Base-by-base conservation (phyloP, 805 yeast genomes). In the Lachancea kluyveri region DNA sequence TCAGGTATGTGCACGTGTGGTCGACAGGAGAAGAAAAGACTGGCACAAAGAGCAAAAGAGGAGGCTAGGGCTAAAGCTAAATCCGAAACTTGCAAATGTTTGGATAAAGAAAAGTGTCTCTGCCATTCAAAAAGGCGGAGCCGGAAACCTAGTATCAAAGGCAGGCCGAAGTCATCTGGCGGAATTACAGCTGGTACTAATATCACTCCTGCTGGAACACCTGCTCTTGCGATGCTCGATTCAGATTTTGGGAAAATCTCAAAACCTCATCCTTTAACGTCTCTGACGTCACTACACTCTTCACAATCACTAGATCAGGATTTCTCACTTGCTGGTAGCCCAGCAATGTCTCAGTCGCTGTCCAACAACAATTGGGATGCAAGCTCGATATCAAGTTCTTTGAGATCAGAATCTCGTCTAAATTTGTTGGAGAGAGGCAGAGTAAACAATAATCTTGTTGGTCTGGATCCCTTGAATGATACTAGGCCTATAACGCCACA, bases 1-100 rank as follows among this genome's bases (percentile, higher is more conserved):
- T 48, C 62, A 1, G 72, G 72, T 5, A 57, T 70, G 13, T 85
- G 97, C 57, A 66, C 74, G 3, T 85, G 95, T 62, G 77, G 78
- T 8, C 68, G 73, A 42, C 65, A 68, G 60, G 73, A 35, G 56
- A 67, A 54, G 43, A 62, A 30, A 61, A 60, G 38, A 57, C 37
- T 41, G 27, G 59, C 52, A 10, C 59, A 54, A 40, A 47, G 45
- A 37, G 52, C 52, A 10, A 48, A 54, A 29, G 57, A 54, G 21
- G 57, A 52, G 18, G 55, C 58, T n/a, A 39, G 50, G 20, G 41
- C 48, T n/a, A 43, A 45, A 33, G 48, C 50, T 7, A 43, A 48
- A 24, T 43, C 37, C 19, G 41, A 36, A 5, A 14, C 31, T 3
- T 53, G 59, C 27, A 31, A 32, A 24, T 46, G 51, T 17, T 21